phyloP scores from a whole-genome alignment of 495 filamentous ascomycete genomes.

The Talaromyces borbonicus region DNA sequence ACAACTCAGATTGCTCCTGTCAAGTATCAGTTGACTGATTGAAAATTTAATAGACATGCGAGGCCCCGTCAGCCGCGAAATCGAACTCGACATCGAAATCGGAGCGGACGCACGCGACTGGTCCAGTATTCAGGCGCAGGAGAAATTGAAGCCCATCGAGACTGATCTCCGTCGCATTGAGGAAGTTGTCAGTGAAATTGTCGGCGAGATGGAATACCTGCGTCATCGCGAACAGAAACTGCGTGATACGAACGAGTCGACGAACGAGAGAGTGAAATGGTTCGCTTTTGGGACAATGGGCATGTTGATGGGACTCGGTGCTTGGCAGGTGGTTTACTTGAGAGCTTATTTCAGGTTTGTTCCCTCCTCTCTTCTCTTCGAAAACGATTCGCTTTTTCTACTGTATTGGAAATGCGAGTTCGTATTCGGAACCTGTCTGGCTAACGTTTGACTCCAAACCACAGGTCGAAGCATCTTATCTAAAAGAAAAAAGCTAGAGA shows the following conservation, averaged over 20 bases:
- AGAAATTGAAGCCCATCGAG: constrained; percentile 97
- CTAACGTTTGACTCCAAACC: not conserved
- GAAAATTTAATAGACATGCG: constrained; percentile 22
- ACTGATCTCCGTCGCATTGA: constrained; percentile 90
- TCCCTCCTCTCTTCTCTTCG: not conserved
- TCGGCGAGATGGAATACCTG: constrained; percentile 87
- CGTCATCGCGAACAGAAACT: constrained; percentile 85
- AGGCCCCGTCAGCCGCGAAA: constrained; percentile 55
- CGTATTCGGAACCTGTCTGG: too few species aligned
- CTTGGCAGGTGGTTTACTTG: constrained; percentile 95
- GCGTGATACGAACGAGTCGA: constrained; percentile 98
- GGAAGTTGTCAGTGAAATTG: constrained; percentile 73
- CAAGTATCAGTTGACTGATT: too few species aligned
- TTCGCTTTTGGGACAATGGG: constrained; percentile 94
- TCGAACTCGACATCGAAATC: constrained; percentile 98
- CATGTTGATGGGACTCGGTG: constrained; percentile 81
- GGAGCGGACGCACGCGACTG: constrained; percentile 98
- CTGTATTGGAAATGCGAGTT: too few species aligned
- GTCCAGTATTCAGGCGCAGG: constrained; percentile 88
- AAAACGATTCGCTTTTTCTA: too few species aligned
- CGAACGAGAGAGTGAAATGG: constrained; percentile 97
- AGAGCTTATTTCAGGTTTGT: constrained; percentile 87
- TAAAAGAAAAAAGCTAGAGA: not conserved
- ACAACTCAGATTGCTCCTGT: too few species aligned
- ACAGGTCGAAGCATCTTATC: constrained; percentile 10